Base-by-base conservation (phyloP, 257 asterid genomes). In the Verbascum thapsus region DNA sequence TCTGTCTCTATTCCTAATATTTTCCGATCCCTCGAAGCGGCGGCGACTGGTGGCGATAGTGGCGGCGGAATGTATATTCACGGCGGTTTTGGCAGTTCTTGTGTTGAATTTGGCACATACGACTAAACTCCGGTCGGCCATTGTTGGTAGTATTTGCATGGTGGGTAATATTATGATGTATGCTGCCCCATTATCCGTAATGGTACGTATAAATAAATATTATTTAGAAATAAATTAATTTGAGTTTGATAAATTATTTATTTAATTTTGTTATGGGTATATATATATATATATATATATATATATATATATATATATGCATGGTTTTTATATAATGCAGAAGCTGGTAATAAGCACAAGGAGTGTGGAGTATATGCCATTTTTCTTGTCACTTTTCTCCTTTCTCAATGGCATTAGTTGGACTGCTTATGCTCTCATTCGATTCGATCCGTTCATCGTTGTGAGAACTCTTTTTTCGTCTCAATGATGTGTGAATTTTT, bases 311-410 rank as follows among this genome's bases (percentile, higher is more conserved):
- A n/a, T n/a, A n/a, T n/a, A n/a, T n/a, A n/a, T 26, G 32, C 32
- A 1, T 26, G 32, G 32, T 26, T n/a, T n/a, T 37, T 45, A 17
- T 2, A 2, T 2, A 12, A 8, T 71, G 81, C 92, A 94, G 99
- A 90, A 83, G 68, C 2, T 87, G 81, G 99, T 94, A 84, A 72
- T 90, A 38, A 69, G 63, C 2, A 85, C 96, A 22, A 87, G 63
- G 55, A 94, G 98, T 44, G 99, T 94, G 64, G 99, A 90, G 68
- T 94, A 65, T 62, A 87, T 94, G 98, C 98, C 98, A 0, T 94
- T 94, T 49, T 90, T 72, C 67, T 82, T 90, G 0, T 90, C 96
- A 0, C 76, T 94, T 0, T 86, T 83, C 72, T 85, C 95, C 23
- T 90, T 90, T 50, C 81, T 84, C 17, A 90, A 90, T 49, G 99